Base-by-base conservation (phyloP, 306 rosid genomes). In the Macrotyloma uniflorum region DNA sequence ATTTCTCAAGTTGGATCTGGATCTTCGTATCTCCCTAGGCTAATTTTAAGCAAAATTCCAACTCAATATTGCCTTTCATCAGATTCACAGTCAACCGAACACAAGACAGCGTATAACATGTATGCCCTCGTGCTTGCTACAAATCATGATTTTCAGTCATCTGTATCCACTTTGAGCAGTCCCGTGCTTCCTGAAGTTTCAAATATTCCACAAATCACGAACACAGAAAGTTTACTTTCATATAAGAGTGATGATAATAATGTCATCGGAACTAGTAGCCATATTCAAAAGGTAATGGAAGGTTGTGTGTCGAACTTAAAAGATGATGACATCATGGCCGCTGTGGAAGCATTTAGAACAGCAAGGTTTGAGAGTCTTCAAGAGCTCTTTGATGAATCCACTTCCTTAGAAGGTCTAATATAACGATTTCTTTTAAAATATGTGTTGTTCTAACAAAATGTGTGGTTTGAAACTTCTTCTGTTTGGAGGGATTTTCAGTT, bases 91-190 rank as follows among this genome's bases (percentile, higher is more conserved):
- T 22, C 80, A 19, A 22, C 58, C 32, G n/a, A 71, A 4, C 12
- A 54, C 22, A 51, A 1, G 1, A 35, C 9, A 51, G 6, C 13
- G 67, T 70, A 49, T 23, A 72, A 62, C 81, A 77, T 47, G 72
- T 75, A 77, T 28, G 82, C 82, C 35, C 20, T 75, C 43, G 72
- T 70, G 79, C 70, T 79, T 22, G 18, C 80, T 26, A 35, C 45
- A 0, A 61, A 64, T 28, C 3, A 36, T 38, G 79, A 69, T 45
- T 73, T 76, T 4, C 63, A 36, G 5, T 82, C 81, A 3, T 80
- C 85, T 0, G 54, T 71, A 11, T 81, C 83, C 71, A 78, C 78
- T 4, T 75, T 75, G 69, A 40, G 9, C 65, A 67, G 72, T 77
- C 57, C 46, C 3, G 50, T n/a, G 49, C 5, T 20, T 53, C 38